A percentile compares a stretch with the other conserved stretches of the same genome.
Conservation (phyloP, 2,329 filamentous ascomycete genomes). For the Aureobasidium sp. region DNA sequence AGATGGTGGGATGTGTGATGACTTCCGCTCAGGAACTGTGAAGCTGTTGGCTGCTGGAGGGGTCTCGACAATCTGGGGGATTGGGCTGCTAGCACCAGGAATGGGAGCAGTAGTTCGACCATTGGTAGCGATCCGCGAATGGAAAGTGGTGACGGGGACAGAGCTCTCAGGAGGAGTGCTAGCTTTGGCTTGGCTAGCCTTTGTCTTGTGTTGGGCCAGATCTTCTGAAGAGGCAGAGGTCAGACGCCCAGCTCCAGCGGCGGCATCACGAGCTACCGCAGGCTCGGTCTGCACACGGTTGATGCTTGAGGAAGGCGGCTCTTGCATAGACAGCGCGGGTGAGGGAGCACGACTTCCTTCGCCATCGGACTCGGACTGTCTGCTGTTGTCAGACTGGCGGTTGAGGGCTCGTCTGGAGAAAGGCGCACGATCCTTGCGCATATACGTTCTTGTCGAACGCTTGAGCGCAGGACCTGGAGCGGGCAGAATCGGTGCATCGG, state of each 20-base stretch:
- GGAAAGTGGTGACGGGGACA: conserved; percentile 37
- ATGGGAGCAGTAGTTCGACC: conserved; percentile 46
- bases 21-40: conserved; percentile 43
- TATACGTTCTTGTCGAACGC: conserved; percentile 70
- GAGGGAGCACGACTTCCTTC: conserved; percentile 35
- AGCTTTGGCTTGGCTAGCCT: not conserved
- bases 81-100: conserved; percentile 37
- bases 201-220: conserved; percentile 10
- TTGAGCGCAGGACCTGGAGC: conserved; percentile 68
- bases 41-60: conserved; percentile 30
- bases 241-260: conserved; percentile 20
- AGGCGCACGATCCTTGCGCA: conserved; percentile 40
- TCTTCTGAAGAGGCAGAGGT: conserved; percentile 23
- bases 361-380: conserved; percentile 35
- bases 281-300: conserved; percentile 64
- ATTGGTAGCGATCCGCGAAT: conserved; percentile 48
- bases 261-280: conserved; percentile 24
- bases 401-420: conserved; percentile 64
- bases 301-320: conserved; percentile 45
- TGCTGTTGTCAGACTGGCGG: conserved; percentile 52
- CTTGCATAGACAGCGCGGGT: conserved; percentile 30
- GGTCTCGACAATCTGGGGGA: conserved; percentile 59
- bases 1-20: conserved; percentile 31
- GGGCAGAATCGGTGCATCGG: conserved; percentile 61
- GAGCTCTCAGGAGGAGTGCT: conserved; percentile 18